phyloP scores from a whole-genome alignment of 2,329 filamentous ascomycete genomes.

The Colletotrichum endophyticum region DNA sequence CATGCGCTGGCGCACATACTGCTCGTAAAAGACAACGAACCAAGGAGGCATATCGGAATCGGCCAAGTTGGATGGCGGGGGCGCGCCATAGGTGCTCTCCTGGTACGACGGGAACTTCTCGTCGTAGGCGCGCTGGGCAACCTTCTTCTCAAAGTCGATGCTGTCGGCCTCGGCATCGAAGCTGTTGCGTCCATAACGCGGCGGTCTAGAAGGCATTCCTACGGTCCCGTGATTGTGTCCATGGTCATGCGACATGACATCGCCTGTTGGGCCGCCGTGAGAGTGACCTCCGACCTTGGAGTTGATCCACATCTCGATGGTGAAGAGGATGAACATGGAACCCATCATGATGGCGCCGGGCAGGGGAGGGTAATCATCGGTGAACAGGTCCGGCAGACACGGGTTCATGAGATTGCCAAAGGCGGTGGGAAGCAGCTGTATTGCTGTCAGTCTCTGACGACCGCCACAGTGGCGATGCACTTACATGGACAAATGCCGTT shows the following conservation, averaged over 20 bases:
- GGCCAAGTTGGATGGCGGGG: conserved; percentile 29
- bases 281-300: conserved; percentile 62
- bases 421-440: conserved; percentile 61
- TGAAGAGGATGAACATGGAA: conserved; percentile 65
- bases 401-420: conserved; percentile 57
- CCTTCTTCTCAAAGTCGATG: conserved; percentile 43
- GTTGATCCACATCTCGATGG: conserved; percentile 67
- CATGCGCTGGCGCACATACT: conserved; percentile 64
- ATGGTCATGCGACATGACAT: conserved; percentile 5
- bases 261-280: conserved; percentile 60
- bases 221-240: conserved; percentile 1
- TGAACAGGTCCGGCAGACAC: conserved; percentile 65
- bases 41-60: conserved; percentile 61
- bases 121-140: conserved; percentile 43
- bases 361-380: conserved; percentile 63
- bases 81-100: conserved; percentile 28
- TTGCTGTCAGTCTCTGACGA: neutral
- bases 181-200: conserved; percentile 32
- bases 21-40: conserved; percentile 68
- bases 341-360: conserved; percentile 71
- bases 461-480: conserved; percentile 21
- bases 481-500: conserved; percentile 74
- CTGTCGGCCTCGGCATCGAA: conserved; percentile 35
- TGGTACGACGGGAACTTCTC: conserved; percentile 30
- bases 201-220: conserved; percentile 32